Percentiles rank a stretch among this genome's conserved stretches.
Conservation (phyloP, 306 rosid genomes). For the Rosa multiflora region DNA sequence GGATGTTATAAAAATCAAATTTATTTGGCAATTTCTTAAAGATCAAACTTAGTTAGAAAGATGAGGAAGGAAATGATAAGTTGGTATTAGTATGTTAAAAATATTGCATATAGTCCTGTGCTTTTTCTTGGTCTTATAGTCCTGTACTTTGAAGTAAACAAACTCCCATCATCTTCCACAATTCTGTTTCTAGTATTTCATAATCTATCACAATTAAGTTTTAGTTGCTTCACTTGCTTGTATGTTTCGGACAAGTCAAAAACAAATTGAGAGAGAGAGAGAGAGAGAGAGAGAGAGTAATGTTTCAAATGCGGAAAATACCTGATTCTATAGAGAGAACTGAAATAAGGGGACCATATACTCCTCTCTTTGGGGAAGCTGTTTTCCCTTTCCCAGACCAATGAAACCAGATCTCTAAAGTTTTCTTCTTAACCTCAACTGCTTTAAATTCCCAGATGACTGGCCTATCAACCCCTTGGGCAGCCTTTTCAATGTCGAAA, state of each 20-base stretch:
- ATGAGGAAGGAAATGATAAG: no score
- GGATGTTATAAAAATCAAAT: not conserved
- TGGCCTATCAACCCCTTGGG: slow-evolving; percentile 34
- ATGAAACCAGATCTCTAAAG: slow-evolving; percentile 45
- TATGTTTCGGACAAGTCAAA: no score
- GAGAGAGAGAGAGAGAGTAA: not conserved
- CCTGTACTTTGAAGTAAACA: no score
- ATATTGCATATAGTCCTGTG: no score
- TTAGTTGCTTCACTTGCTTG: no score
- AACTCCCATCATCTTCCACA: no score
- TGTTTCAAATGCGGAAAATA: not conserved
- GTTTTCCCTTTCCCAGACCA: slow-evolving; percentile 65
- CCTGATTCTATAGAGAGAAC: not conserved
- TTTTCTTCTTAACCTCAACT: slow-evolving; percentile 29
- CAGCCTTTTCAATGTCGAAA: slow-evolving; percentile 42
- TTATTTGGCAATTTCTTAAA: not conserved
- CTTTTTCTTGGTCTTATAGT: no score
- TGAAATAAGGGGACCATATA: slow-evolving; percentile 1
- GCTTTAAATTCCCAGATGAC: slow-evolving; percentile 26
- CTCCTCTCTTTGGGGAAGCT: slow-evolving; percentile 1
- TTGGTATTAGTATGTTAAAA: no score
- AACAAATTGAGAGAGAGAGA: no score
- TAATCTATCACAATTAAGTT: no score
- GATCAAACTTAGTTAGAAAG: no score
- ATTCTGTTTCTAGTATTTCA: no score